These are phyloP conservation scores for Allium cepa DNA, from an alignment of 106 monocot genomes.

Conservation along the genomic window DNA sequence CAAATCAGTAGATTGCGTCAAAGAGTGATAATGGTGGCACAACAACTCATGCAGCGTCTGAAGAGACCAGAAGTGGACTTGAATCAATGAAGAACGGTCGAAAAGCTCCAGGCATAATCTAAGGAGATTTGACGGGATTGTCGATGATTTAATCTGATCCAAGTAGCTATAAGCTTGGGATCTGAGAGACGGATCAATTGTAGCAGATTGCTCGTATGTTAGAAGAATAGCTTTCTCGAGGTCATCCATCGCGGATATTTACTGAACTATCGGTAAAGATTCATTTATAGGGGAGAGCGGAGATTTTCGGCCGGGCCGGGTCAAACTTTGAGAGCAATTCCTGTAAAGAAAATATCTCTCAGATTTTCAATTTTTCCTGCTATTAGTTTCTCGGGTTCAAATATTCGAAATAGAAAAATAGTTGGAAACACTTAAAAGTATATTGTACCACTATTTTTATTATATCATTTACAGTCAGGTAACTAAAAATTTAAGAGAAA, in stretches of 20 bases:
- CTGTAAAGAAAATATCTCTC: too few species aligned
- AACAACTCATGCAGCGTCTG: slow-evolving; percentile 57
- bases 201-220: slow-evolving; percentile 32
- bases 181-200: slow-evolving; percentile 33
- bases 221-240: slow-evolving; percentile 76
- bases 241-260: slow-evolving; percentile 51
- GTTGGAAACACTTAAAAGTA: too few species aligned
- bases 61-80: slow-evolving; percentile 84
- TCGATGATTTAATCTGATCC: slow-evolving; percentile 20
- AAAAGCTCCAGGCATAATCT: slow-evolving; percentile 67
- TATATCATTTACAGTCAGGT: too few species aligned
- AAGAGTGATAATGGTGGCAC: slow-evolving; percentile 32
- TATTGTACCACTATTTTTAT: too few species aligned
- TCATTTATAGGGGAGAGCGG: too few species aligned
- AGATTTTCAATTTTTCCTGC: too few species aligned
- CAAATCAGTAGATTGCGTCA: slow-evolving; percentile 2
- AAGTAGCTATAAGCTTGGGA: slow-evolving; percentile 59
- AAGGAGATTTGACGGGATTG: slow-evolving; percentile 34
- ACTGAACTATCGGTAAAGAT: too few species aligned
- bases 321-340: too few species aligned
- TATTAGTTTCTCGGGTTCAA: too few species aligned
- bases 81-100: slow-evolving; percentile 21
- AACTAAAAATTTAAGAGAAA: too few species aligned
- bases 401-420: too few species aligned
- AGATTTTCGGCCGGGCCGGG: too few species aligned